Conservation (phyloP, 2,329 filamentous ascomycete genomes). For the Ceratocystis diversiconidia region DNA sequence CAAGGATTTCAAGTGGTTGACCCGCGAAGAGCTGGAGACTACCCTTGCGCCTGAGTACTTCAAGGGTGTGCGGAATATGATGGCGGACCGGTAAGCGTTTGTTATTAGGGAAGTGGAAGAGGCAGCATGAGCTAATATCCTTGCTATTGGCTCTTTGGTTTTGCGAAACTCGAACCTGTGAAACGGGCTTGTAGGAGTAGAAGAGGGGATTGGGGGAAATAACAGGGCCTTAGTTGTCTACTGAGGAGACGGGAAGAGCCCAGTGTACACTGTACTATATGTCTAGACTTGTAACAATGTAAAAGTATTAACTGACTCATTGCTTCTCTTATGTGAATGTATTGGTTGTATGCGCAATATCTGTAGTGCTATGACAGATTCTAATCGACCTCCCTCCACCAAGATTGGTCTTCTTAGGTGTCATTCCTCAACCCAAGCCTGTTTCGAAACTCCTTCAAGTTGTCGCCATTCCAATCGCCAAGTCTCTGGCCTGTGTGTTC, state of each 20-base stretch:
- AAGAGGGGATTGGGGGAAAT: background rate
- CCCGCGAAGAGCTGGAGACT: slow-evolving; percentile 69
- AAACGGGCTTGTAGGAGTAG: slow-evolving; percentile 12
- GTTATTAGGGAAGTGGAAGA: too few relatives aligned
- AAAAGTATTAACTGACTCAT: background rate
- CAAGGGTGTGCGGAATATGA: slow-evolving; percentile 63
- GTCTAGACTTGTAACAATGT: slow-evolving; percentile 18
- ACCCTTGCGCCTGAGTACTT: slow-evolving; percentile 57
- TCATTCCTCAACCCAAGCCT: background rate
- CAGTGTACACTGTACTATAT: slow-evolving; percentile 14
- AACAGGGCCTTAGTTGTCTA: background rate
- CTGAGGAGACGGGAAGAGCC: background rate
- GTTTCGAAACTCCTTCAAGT: background rate
- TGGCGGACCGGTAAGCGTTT: slow-evolving; percentile 52
- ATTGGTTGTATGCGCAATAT: background rate
- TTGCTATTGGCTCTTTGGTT: background rate
- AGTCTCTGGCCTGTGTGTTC: slow-evolving; percentile 5
- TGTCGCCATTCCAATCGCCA: background rate
- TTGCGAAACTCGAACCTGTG: background rate
- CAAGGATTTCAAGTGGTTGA: slow-evolving; percentile 80
- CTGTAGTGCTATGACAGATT: background rate
- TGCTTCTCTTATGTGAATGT: too few relatives aligned
- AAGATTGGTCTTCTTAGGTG: too few relatives aligned
- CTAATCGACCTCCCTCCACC: too few relatives aligned
- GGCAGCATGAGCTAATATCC: background rate